phyloP scores from a whole-genome alignment of 2,329 filamentous ascomycete genomes.

The Paramyrothecium sp. region DNA sequence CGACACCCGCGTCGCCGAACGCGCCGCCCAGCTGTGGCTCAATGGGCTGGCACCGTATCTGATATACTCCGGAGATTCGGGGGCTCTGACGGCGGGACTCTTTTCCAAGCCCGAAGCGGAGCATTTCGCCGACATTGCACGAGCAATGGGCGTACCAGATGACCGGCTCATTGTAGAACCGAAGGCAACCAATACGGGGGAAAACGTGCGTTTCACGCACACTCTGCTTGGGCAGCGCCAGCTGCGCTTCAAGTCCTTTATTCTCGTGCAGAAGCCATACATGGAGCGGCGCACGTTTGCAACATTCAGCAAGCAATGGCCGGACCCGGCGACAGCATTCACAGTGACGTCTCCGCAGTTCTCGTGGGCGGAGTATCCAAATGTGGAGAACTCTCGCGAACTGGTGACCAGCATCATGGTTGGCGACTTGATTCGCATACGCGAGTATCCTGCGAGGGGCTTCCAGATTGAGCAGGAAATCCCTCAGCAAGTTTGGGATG shows the following conservation, averaged over 20 bases:
- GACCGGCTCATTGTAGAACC: slow-evolving; percentile 37
- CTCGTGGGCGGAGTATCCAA: slow-evolving; percentile 37
- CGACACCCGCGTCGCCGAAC: slow-evolving; percentile 40
- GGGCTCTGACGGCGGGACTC: slow-evolving; percentile 35
- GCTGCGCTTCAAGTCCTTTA: slow-evolving; percentile 25
- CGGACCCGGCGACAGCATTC: slow-evolving; percentile 28
- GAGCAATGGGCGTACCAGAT: slow-evolving; percentile 35
- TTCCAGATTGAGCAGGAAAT: slow-evolving; percentile 44
- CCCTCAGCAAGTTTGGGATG: slow-evolving; percentile 38
- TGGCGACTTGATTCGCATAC: slow-evolving; percentile 41
- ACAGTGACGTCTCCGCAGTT: slow-evolving; percentile 39
- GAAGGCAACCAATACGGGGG: slow-evolving; percentile 42
- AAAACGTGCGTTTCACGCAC: slow-evolving; percentile 44
- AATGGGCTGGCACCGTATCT: slow-evolving; percentile 34
- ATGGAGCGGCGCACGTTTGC: slow-evolving; percentile 46
- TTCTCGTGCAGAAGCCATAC: slow-evolving; percentile 48
- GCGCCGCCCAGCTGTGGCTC: slow-evolving; percentile 40
- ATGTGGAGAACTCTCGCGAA: slow-evolving; percentile 37
- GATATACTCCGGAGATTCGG: slow-evolving; percentile 42
- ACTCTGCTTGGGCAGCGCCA: slow-evolving; percentile 26
- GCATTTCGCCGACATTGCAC: slow-evolving; percentile 39
- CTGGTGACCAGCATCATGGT: slow-evolving; percentile 44
- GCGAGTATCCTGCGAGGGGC: slow-evolving; percentile 38
- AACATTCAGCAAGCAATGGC: slow-evolving; percentile 47
- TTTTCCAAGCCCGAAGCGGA: slow-evolving; percentile 41